Evolutionary conservation across 768 basidiomycete species (phyloP).

Genomic region (Termitomyces sp.): DNA sequence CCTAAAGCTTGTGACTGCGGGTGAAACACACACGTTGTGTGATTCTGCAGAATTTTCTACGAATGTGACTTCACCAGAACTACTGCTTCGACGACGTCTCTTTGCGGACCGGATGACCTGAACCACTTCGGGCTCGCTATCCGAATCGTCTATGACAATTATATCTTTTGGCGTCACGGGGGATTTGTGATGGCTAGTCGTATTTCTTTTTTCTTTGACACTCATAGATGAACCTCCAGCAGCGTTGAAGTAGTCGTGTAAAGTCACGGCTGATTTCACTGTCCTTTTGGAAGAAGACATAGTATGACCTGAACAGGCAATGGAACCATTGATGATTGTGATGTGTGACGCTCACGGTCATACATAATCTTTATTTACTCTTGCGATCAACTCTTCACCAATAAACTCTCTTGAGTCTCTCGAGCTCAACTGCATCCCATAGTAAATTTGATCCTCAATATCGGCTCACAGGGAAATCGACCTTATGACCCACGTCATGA

Average conservation of each 20-base stretch:
- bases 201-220: constrained; percentile 1
- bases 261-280: constrained; percentile 27
- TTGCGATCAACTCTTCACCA: not conserved
- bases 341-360: not conserved
- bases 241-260: constrained; percentile 41
- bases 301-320: not conserved
- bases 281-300: constrained; percentile 35
- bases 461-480: not conserved
- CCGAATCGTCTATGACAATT: constrained; percentile 61
- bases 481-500: not conserved
- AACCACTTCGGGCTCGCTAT: constrained; percentile 19
- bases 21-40: not conserved
- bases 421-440: too few relatives aligned
- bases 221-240: constrained; percentile 9
- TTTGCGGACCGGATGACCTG: constrained; percentile 6
- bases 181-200: constrained; percentile 1
- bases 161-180: constrained; percentile 27
- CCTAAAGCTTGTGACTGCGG: not conserved
- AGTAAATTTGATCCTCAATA: not conserved
- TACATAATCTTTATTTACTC: too few relatives aligned
- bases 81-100: constrained; percentile 17
- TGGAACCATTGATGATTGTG: not conserved
- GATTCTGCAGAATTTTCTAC: constrained; percentile 15
- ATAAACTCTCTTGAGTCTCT: too few relatives aligned
- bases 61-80: constrained; percentile 28